These are phyloP conservation scores for Jaltomata sinuosa DNA, from an alignment of 257 asterid species.

Conservation along the genomic window DNA sequence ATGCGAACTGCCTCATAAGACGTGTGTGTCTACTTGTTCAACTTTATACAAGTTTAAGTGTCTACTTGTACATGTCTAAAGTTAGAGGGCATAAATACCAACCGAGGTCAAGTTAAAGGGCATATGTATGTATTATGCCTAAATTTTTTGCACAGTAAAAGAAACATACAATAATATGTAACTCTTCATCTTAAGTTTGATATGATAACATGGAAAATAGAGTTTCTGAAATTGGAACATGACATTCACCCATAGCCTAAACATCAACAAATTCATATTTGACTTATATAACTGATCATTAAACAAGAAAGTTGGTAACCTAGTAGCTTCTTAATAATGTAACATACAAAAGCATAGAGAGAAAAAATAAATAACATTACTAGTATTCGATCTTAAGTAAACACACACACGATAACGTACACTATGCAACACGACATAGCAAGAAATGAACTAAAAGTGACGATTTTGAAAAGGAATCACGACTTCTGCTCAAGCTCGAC, in stretches of 20 bases:
- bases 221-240: not conserved
- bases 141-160: no score
- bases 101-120: no score
- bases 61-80: no score
- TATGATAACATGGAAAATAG: not conserved
- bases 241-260: not conserved
- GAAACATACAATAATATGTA: not conserved
- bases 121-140: no score
- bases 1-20: no score
- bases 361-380: not conserved
- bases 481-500: not conserved
- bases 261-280: not conserved
- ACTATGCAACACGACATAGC: not conserved
- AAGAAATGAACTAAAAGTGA: not conserved
- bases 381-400: not conserved
- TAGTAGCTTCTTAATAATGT: not conserved
- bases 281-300: no score
- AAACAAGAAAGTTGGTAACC: not conserved
- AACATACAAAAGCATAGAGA: not conserved
- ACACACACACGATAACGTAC: not conserved
- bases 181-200: not conserved
- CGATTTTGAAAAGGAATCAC: not conserved
- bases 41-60: no score
- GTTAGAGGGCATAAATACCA: no score
- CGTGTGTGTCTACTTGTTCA: no score